Conservation (phyloP, 2,329 filamentous ascomycete genomes). For the Ascochyta viciae-villosae region DNA sequence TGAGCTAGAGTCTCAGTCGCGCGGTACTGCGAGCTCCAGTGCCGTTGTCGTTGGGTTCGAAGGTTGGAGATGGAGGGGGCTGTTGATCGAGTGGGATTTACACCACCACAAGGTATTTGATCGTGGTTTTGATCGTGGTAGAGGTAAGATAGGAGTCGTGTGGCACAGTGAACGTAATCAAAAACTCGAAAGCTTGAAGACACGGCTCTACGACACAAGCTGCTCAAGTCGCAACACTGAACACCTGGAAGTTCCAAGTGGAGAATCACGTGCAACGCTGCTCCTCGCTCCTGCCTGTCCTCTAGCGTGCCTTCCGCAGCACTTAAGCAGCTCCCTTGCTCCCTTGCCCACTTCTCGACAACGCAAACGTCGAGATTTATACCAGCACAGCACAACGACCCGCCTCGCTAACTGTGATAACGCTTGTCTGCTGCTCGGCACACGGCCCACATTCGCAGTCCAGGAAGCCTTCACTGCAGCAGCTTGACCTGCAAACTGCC, state of each 20-base stretch:
- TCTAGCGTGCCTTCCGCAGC: slow-evolving; percentile 21
- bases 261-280: slow-evolving; percentile 31
- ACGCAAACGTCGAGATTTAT: not conserved
- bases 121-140: not conserved
- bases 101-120: not conserved
- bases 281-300: slow-evolving; percentile 2
- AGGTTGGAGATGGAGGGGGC: slow-evolving; percentile 21
- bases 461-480: not conserved
- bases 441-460: too few relatives aligned
- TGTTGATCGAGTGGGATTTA: slow-evolving; percentile 4
- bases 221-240: slow-evolving; percentile 27
- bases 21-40: slow-evolving; percentile 1
- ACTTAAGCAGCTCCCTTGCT: slow-evolving; percentile 25
- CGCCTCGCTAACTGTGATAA: not conserved
- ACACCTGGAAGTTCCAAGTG: slow-evolving; percentile 35
- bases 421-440: not conserved
- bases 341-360: slow-evolving; percentile 17
- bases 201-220: slow-evolving; percentile 13
- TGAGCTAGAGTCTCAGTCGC: not conserved
- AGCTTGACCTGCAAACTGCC: not conserved
- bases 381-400: not conserved
- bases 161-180: slow-evolving; percentile 1
- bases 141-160: not conserved
- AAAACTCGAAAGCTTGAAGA: not conserved
- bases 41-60: slow-evolving; percentile 2